Evolutionary conservation across 176 grass and related monocot species (phyloP).

Genomic region (Aegilops sharonensis): DNA sequence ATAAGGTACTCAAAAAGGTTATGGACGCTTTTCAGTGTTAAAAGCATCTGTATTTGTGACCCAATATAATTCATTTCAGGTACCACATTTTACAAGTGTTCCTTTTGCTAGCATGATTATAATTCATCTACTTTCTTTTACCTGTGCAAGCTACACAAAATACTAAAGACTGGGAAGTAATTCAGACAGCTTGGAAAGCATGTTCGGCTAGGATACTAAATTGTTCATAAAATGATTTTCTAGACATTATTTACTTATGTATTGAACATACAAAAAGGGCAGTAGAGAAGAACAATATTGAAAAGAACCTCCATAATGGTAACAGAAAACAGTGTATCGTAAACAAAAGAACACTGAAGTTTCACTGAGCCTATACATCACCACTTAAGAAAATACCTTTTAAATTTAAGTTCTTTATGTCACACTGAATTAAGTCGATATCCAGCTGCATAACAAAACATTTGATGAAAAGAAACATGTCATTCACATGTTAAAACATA

Average conservation of each 20-base stretch:
- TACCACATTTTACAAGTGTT: not conserved
- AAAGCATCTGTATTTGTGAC: not conserved
- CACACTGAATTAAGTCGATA: constrained; percentile 84
- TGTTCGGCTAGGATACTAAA: not conserved
- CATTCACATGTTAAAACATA: constrained; percentile 17
- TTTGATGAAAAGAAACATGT: constrained; percentile 36
- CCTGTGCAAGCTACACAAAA: not conserved
- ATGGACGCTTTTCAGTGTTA: not conserved
- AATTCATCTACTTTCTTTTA: not conserved
- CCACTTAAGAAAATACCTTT: constrained; percentile 51
- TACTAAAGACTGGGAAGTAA: not conserved
- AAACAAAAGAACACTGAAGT: not conserved
- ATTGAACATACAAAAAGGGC: not conserved
- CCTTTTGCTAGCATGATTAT: not conserved
- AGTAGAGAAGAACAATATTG: not conserved
- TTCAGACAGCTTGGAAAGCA: not conserved
- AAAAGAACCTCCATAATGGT: not conserved
- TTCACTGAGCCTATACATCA: not conserved
- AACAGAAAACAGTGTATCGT: not conserved
- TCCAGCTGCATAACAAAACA: constrained; percentile 81
- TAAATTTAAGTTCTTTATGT: constrained; percentile 76
- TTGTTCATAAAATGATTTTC: not conserved
- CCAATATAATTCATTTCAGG: not conserved
- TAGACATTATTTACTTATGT: not conserved
- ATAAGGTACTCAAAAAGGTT: constrained; percentile 4